Base-by-base conservation (phyloP, 768 basidiomycete species). In the Leccinum sublutescens region DNA sequence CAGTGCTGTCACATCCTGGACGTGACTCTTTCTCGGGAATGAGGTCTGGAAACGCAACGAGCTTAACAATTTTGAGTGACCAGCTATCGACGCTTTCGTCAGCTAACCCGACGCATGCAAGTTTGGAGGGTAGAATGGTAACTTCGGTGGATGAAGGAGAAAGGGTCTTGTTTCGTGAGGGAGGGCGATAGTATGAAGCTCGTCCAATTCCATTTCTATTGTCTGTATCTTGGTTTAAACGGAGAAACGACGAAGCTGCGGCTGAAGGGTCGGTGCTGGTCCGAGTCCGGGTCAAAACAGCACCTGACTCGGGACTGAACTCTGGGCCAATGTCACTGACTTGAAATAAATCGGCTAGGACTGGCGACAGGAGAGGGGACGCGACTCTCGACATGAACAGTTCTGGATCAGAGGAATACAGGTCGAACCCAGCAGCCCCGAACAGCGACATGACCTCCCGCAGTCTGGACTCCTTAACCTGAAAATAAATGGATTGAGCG, bases 1-100 rank as follows among this genome's bases (percentile, higher is more conserved):
- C 21, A 51, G 49, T 47, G 34, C 34, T 38, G 49, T 50, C 45
- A 47, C 27, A 59, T 33, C 45, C 48, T 50, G 54, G 55, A 36
- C 50, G 57, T 1, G 68, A 43, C n/a, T 55, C 54, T 48, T 62
- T 68, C 1, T 62, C 52, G n/a, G 79, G 77, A 31, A 88, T 85
- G 55, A 91, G 79, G 60, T 90, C 88, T 0, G 88, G 87, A 69
- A 84, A 91, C 6, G 89, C 88, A 40, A 92, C 79, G 14, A 91
- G 79, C 73, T 90, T 89, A 60, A 92, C 78, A 47, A 92, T 82
- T 76, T 92, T 91, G 61, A 87, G 79, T 23, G 82, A 81, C 90
- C 90, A 92, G 52, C 82, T 80, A 58, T 89, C 86, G 34, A 85
- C 81, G 50, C 78, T 77, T 61, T 87, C 85, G 65, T 88, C 85